Evolutionary conservation across 768 basidiomycete genomes (phyloP).

Genomic region (Panaeolus papilionaceus): DNA sequence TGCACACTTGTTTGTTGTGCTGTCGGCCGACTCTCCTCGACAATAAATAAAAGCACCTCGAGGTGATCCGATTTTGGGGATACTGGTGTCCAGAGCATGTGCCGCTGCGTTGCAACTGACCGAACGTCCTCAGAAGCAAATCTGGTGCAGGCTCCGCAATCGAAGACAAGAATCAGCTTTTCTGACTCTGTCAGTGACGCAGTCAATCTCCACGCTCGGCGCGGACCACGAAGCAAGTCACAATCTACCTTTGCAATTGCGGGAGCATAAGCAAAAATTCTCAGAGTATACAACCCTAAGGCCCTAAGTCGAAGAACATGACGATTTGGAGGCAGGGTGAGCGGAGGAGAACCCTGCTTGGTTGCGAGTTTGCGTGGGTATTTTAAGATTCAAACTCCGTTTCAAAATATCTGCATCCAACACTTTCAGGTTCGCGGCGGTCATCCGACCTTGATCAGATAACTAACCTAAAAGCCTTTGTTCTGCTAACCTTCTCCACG

Average conservation of each 20-base stretch:
- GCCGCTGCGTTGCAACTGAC: background rate
- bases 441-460: background rate
- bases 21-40: conserved; percentile 4
- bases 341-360: background rate
- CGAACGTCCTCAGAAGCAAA: background rate
- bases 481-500: background rate
- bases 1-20: background rate
- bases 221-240: conserved; percentile 13
- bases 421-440: too few relatives aligned
- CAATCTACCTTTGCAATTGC: background rate
- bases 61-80: conserved; percentile 5
- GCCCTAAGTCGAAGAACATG: background rate
- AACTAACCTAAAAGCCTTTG: background rate
- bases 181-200: conserved; percentile 2
- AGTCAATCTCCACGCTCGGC: conserved; percentile 12
- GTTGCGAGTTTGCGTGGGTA: background rate
- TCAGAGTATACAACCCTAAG: background rate
- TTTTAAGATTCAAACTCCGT: background rate
- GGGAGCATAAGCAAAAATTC: background rate
- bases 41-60: background rate
- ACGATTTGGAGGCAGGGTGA: background rate
- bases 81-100: background rate
- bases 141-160: conserved; percentile 7
- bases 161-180: conserved; percentile 7
- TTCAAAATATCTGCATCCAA: background rate